Percentiles rank a stretch among this genome's conserved stretches.
phyloP scores from a whole-genome alignment of 768 basidiomycete genomes.

The Coprinellus micaceus region DNA sequence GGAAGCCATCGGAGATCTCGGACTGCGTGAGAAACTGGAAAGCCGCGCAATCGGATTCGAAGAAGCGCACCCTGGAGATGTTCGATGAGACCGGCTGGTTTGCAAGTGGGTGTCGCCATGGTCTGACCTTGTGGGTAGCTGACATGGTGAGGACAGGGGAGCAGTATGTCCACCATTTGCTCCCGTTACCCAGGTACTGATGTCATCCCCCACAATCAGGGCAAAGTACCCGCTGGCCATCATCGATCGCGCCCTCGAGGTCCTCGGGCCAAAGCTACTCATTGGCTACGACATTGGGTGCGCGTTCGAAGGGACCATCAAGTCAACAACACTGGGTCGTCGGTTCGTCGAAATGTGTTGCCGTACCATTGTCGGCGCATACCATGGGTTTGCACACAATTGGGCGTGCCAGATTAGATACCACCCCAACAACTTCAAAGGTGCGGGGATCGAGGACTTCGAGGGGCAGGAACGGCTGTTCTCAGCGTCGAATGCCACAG shows the following conservation, averaged over 20 bases:
- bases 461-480: conserved; percentile 22
- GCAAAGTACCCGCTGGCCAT: conserved; percentile 26
- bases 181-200: not conserved
- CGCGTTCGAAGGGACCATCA: conserved; percentile 20
- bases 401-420: conserved; percentile 23
- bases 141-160: conserved; percentile 20
- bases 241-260: conserved; percentile 17
- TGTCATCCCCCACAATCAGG: conserved; percentile 10
- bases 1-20: too few relatives aligned
- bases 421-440: conserved; percentile 15
- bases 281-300: conserved; percentile 31
- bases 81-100: conserved; percentile 28
- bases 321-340: conserved; percentile 17
- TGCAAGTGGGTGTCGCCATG: conserved; percentile 25
- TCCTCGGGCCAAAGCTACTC: conserved; percentile 16
- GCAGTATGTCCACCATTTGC: not conserved
- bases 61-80: conserved; percentile 15
- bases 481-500: conserved; percentile 2
- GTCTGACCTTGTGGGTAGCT: conserved; percentile 19
- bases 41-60: conserved; percentile 14
- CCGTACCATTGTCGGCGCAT: conserved; percentile 16
- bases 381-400: conserved; percentile 29
- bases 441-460: conserved; percentile 23
- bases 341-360: conserved; percentile 5
- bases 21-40: not conserved